Base-by-base conservation (phyloP, 495 filamentous ascomycete species). In the Hypoxylon perforatum region DNA sequence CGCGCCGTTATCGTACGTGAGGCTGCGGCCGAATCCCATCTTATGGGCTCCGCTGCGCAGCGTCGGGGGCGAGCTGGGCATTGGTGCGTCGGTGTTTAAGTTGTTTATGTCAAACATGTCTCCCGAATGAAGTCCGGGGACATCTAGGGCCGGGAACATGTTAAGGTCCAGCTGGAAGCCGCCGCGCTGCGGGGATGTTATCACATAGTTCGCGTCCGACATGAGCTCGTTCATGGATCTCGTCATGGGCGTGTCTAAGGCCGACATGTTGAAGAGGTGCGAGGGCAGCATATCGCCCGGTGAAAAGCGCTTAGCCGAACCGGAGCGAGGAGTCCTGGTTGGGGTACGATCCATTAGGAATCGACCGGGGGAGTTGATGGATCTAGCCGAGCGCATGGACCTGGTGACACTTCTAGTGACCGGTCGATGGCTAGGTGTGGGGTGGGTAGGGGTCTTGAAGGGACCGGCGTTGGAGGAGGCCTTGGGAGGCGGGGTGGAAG, bases 401-500 rank as follows among this genome's bases (percentile, higher is more conserved):
- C 72, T 77, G 22, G 84, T 82, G 48, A 85, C 80, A 69, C 84
- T 87, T 69, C 84, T 75, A 67, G 84, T 86, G 61, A 86, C 78
- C 18, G 84, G 84, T 58, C 84, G 76, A 69, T 85, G 84, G 66
- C 74, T 85, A n/a, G 84, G 83, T 0, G 85, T 84, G 63, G 84
- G 76, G 69, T 85, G 74, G 61, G 81, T 83, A 52, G 86, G 86
- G 4, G 86, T 88, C 63, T 86, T 86, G 64, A 83, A 85, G 18
- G 74, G 72, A 49, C 81, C 82, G 39, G 74, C 30, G 21, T 78
- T 75, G 41, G 73, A 68, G 25, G 81, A 75, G 25, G 81, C 76
- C 51, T 85, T 85, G 17, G 82, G 82, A 21, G 85, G 85, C 10
- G 91, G 91, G 28, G 89, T 93, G 38, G 82, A 82, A 19, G 87